phyloP scores from a whole-genome alignment of 768 basidiomycete genomes.

The Paxillus involutus region DNA sequence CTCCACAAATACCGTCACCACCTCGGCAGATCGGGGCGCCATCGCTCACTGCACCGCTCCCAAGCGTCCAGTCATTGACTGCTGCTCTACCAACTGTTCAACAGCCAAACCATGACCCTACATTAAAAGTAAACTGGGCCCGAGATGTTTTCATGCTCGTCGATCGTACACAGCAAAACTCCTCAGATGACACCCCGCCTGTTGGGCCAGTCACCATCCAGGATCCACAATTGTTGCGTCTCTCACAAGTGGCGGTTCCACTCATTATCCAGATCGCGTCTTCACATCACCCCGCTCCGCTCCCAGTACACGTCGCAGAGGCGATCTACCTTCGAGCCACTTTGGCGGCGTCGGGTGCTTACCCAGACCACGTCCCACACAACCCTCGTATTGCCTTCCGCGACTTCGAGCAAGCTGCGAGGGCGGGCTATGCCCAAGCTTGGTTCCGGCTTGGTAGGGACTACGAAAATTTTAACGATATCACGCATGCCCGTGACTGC shows the following conservation, averaged over 20 bases:
- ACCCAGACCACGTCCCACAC: conserved; percentile 59
- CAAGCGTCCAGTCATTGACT: conserved; percentile 59
- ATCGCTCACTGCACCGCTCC: conserved; percentile 66
- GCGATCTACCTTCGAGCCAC: conserved; percentile 76
- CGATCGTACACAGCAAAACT: conserved; percentile 48
- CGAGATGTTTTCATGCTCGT: conserved; percentile 82
- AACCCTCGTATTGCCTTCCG: conserved; percentile 83
- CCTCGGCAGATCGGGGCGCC: conserved; percentile 32
- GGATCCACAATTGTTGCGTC: conserved; percentile 58
- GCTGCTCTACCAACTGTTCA: conserved; percentile 53
- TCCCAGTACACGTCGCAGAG: conserved; percentile 54
- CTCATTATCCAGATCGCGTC: conserved; percentile 59
- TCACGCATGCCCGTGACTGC: conserved; percentile 73
- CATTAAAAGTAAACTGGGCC: conserved; percentile 71
- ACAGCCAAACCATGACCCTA: conserved; percentile 53
- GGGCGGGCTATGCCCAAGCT: conserved; percentile 71
- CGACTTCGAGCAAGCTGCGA: conserved; percentile 83
- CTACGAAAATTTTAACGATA: conserved; percentile 86
- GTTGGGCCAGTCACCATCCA: conserved; percentile 53
- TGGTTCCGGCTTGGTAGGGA: conserved; percentile 94
- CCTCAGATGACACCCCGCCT: conserved; percentile 41
- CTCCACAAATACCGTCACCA: conserved; percentile 24
- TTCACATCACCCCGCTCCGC: conserved; percentile 33
- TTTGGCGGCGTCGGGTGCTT: conserved; percentile 70
- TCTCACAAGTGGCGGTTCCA: conserved; percentile 65